Base-by-base conservation (phyloP, 371 early-diverging fungal species). In the Mucor velutinosus region DNA sequence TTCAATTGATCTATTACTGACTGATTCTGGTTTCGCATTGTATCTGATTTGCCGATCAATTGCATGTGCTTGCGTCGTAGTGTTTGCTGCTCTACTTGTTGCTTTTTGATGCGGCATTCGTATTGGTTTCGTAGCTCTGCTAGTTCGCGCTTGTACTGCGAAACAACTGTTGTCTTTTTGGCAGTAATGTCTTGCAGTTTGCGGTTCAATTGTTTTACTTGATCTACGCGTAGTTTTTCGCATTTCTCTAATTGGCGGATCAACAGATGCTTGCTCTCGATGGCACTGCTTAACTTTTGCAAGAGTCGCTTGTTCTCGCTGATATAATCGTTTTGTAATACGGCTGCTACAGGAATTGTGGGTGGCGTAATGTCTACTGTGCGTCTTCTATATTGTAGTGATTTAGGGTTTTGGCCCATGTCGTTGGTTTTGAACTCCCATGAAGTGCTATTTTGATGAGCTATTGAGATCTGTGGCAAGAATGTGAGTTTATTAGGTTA, bases 51-150 rank as follows among this genome's bases (percentile, higher is more conserved):
- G 65, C 76, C 78, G 37, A 81, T 77, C 8, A 81, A 71, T 59
- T 87, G 89, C 15, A 79, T 73, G 47, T 83, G 85, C 69, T 86
- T 87, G 58, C 80, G 78, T 39, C 84, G 82, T 51, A 87, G 41
- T 2, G 82, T 83, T 10, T 84, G 78, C 25, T 91, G 82, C 67
- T 94, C 89, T 4, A 74, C 58, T 64, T 87, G 87, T 58, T 92
- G 83, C 62, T 87, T 86, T 64, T 86, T 83, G 68, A 84, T 79
- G 61, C 89, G 83, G 27, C 85, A 73, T 66, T 94, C 94, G 66
- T 90, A 92, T 33, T 78, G 78, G 7, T 61, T 47, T 8, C 61
- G 49, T 10, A 68, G 39, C 3, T 77, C 76, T 3, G 59, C 43
- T 7, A 78, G 2, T 8, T 78, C 76, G 1, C 70, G 69, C 43